These are phyloP conservation scores for Ilyonectria destructans DNA, from an alignment of 2,329 filamentous ascomycete species.

Conservation along the genomic window DNA sequence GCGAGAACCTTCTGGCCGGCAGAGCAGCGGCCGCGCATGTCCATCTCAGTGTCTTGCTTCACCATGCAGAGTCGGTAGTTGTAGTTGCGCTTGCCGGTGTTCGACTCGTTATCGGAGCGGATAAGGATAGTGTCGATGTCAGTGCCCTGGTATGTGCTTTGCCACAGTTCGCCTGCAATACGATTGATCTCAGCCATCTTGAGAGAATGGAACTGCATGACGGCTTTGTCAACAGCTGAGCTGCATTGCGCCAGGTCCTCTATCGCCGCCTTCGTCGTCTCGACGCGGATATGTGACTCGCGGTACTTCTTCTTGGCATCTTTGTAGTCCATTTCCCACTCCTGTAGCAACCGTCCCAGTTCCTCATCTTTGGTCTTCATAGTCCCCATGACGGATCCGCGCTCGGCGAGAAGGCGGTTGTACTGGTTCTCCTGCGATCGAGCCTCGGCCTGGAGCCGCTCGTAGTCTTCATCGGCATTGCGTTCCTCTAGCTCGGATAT, in stretches of 20 bases:
- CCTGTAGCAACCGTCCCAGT: conserved; percentile 78
- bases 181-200: conserved; percentile 99
- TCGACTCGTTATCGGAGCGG: conserved; percentile 88
- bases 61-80: conserved; percentile 99
- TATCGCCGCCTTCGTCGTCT: conserved; percentile 92
- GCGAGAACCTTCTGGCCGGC: conserved; percentile 97
- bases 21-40: conserved; percentile 98
- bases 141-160: conserved; percentile 95
- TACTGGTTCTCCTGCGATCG: conserved; percentile 77
- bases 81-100: conserved; percentile 84
- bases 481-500: conserved; percentile 83
- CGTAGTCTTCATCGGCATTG: conserved; percentile 87
- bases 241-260: conserved; percentile 90
- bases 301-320: conserved; percentile 86
- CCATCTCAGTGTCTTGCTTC: conserved; percentile 97
- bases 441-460: conserved; percentile 81
- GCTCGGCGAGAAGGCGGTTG: conserved; percentile 80
- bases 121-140: conserved; percentile 98
- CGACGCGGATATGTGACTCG: conserved; percentile 90
- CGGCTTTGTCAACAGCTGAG: conserved; percentile 91
- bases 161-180: conserved; percentile 97
- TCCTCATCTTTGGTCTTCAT: conserved; percentile 91
- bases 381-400: conserved; percentile 81
- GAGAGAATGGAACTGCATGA: conserved; percentile 95
- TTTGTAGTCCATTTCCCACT: conserved; percentile 91